Percentiles rank a stretch among this genome's conserved stretches.
phyloP scores from a whole-genome alignment of 163 green algal species.

The Scenedesmus sp. region DNA sequence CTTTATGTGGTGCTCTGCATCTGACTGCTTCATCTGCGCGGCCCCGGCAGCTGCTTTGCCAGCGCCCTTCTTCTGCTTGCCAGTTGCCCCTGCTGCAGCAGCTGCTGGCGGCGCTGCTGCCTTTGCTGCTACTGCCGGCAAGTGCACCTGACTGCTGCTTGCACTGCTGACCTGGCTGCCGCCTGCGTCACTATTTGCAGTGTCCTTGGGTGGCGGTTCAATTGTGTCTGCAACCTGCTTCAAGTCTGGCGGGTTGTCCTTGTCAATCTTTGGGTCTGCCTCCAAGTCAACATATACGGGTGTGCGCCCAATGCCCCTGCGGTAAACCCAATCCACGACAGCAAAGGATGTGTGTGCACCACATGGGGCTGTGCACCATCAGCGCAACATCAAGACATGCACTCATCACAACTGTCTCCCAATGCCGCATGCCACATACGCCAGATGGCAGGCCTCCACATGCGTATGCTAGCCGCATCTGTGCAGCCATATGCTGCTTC shows the following conservation, averaged over 20 bases:
- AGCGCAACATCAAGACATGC: background rate
- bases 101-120: constrained; percentile 16
- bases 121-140: constrained; percentile 18
- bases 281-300: constrained; percentile 75
- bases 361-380: too few relatives aligned
- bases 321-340: background rate
- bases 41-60: background rate
- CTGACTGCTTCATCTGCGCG: constrained; percentile 18
- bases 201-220: constrained; percentile 40
- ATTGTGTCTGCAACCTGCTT: constrained; percentile 53
- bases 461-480: background rate
- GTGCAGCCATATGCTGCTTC: background rate
- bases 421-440: background rate
- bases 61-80: constrained; percentile 30
- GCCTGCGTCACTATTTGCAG: background rate
- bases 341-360: background rate
- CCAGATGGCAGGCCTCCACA: background rate
- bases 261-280: constrained; percentile 73
- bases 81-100: background rate
- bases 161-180: constrained; percentile 54
- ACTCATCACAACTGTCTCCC: background rate
- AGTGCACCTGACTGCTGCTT: constrained; percentile 41
- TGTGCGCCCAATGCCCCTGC: constrained; percentile 63
- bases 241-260: constrained; percentile 79
- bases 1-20: constrained; percentile 32